Evolutionary conservation across 163 green algal species (phyloP), one percentile per base, ranked within the genome.

Genomic region (Scenedesmus sp.): DNA sequence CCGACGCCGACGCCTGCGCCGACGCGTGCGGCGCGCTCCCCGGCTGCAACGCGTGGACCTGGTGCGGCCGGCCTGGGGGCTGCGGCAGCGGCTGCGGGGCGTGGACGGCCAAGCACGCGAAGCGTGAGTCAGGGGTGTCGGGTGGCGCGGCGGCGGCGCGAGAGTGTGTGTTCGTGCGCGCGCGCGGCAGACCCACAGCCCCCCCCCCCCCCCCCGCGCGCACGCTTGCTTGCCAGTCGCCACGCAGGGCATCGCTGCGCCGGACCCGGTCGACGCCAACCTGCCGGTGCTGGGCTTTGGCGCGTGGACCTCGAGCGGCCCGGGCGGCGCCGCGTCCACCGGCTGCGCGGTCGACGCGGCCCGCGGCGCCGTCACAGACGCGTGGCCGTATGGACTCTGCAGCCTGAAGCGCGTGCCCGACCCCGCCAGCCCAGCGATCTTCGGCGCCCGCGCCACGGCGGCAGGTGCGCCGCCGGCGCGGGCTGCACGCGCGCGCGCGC

Each of bases 1-100:
- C 26, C 33, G 42, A 48, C 45, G 57, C 71, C 26, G 58, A 36
- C 44, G 42, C 28, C 20, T 79, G 71, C 50, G 60, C 42, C 47
- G 42, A 58, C 24, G 71, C 58, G 34, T 79, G 71, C 53, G 57
- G n/a, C 18, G 28, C 29, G 26, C 71, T 79, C 29, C 71, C 71
- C 39, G 44, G 34, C 20, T 79, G 71, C 71, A 79, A 70, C 26
- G 71, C 58, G 10, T 79, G 71, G 71, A 79, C 71, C 2, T 79
- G 60, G 24, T 79, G 71, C 31, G 39, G 39, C 44, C 54, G 22
- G 11, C 9, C 22, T 3, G 18, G 20, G 31, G 71, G 71, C 24
- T 79, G 71, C 26, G 71, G 71, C 28, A 70, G 31, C 20, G 71
- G 71, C 5, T 79, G 71, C 45, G 70, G 14, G 1, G 28, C 13